Base-by-base conservation (phyloP, 2,329 filamentous ascomycete genomes). In the Sclerotinia sclerotiorum region DNA sequence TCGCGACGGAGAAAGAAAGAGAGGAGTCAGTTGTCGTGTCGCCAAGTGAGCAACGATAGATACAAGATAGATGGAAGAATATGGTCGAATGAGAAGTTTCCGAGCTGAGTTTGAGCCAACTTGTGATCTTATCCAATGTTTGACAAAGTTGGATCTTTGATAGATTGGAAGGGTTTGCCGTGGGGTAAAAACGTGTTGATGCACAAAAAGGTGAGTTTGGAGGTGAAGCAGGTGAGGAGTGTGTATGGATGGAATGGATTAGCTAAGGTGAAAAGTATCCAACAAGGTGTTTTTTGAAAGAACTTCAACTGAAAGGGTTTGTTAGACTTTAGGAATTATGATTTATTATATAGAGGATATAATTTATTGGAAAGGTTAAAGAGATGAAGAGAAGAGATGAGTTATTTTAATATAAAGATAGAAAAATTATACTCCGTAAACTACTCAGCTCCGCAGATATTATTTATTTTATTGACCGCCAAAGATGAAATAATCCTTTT, bases 271-370 rank as follows among this genome's bases (percentile, higher is more conserved):
- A 17, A n/a, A 49, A 35, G 48, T 64, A 64, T 60, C 66, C 66
- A 68, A 63, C 66, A 62, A 62, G 66, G 66, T 68, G 44, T 35
- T 61, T 61, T 57, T 35, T 10, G 21, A 19, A 57, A 39, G 32
- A 56, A 39, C 54, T 56, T 27, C 3, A 42, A 42, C 39, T 15
- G 2, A 15, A 15, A 42, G 2, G 39, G 39, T 15, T 15, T 42
- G 13, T 42, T n/a, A n/a, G n/a, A n/a, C n/a, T n/a, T n/a, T n/a
- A n/a, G n/a, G n/a, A n/a, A n/a, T n/a, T n/a, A n/a, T n/a, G n/a
- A n/a, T n/a, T n/a, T n/a, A n/a, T n/a, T n/a, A n/a, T n/a, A n/a
- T n/a, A n/a, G n/a, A n/a, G n/a, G n/a, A n/a, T n/a, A n/a, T n/a
- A n/a, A n/a, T n/a, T n/a, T n/a, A n/a, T n/a, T n/a, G n/a, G n/a